phyloP scores from a whole-genome alignment of 2,329 filamentous ascomycete species.

The Hymenoscyphus fraxineus region DNA sequence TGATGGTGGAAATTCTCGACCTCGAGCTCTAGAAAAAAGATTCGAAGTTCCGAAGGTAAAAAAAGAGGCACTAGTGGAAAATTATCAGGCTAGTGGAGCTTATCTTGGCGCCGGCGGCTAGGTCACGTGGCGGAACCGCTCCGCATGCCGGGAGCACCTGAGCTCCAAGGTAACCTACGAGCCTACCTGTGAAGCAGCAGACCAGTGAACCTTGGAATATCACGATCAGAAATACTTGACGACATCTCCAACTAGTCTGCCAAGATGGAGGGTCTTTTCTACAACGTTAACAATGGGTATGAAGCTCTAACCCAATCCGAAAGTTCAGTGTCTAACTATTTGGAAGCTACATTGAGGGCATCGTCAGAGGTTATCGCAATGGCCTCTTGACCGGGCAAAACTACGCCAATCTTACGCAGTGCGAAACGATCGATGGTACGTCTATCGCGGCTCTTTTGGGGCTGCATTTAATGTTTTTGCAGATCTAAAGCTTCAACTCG shows the following conservation, averaged over 20 bases:
- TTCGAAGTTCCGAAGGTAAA: slow-evolving; percentile 15
- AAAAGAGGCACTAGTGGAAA: slow-evolving; percentile 18
- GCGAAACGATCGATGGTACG: slow-evolving; percentile 92
- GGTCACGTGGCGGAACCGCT: slow-evolving; percentile 14
- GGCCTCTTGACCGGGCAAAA: slow-evolving; percentile 82
- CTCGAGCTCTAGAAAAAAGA: slow-evolving; percentile 21
- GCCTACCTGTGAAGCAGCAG: too few relatives aligned
- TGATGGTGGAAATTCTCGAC: slow-evolving; percentile 14
- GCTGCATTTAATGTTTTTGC: slow-evolving; percentile 19
- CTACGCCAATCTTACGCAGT: slow-evolving; percentile 95
- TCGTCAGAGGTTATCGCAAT: slow-evolving; percentile 96
- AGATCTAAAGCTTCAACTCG: slow-evolving; percentile 98
- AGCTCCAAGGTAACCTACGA: background rate
- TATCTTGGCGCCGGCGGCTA: background rate
- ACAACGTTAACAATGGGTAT: slow-evolving; percentile 91
- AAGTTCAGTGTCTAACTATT: slow-evolving; percentile 21
- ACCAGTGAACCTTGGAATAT: slow-evolving; percentile 1
- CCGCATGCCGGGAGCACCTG: slow-evolving; percentile 3
- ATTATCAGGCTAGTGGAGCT: slow-evolving; percentile 8
- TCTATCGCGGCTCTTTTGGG: slow-evolving; percentile 6
- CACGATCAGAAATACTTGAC: slow-evolving; percentile 10
- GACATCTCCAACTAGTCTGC: slow-evolving; percentile 16
- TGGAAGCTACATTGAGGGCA: slow-evolving; percentile 87
- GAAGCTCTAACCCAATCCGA: slow-evolving; percentile 24
- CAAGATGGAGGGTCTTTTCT: slow-evolving; percentile 86